A percentile compares a stretch with the other conserved stretches of the same genome.
Evolutionary conservation across 331 rosid genomes (phyloP).

Genomic region (Telfairia occidentalis): DNA sequence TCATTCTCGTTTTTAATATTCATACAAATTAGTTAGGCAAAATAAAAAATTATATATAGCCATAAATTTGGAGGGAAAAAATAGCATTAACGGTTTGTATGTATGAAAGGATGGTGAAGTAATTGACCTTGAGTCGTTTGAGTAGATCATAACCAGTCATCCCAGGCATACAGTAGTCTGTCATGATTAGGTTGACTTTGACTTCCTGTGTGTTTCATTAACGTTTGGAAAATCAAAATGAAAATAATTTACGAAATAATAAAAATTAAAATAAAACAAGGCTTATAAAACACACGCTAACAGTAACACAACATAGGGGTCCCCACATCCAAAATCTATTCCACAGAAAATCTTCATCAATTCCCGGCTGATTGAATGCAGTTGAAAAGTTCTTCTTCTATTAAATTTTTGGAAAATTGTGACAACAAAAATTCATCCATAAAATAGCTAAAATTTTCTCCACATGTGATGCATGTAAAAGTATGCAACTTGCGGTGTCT

Average conservation of each 20-base stretch:
- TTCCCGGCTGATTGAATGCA: conserved; percentile 11
- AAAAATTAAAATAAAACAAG: background rate
- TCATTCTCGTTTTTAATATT: background rate
- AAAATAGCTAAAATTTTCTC: conserved; percentile 3
- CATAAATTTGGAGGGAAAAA: background rate
- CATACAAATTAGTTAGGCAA: background rate
- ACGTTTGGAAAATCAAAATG: background rate
- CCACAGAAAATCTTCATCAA: conserved; percentile 1
- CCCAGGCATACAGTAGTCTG: conserved; percentile 99
- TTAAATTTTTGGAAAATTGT: too few relatives aligned
- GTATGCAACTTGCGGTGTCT: background rate
- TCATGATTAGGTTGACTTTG: conserved; percentile 95
- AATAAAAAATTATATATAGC: background rate
- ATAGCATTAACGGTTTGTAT: background rate
- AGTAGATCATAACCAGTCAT: conserved; percentile 99
- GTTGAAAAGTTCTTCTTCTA: too few relatives aligned
- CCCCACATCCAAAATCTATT: background rate
- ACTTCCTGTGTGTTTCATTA: conserved; percentile 49
- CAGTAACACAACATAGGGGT: background rate
- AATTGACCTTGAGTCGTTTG: conserved; percentile 70
- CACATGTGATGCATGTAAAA: background rate
- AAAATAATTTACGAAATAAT: background rate
- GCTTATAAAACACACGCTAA: background rate
- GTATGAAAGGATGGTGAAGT: background rate
- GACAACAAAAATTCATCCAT: too few relatives aligned